These are phyloP conservation scores for Achlya hypogyna DNA, from an alignment of 352 stramenopile genomes.

Conservation along the genomic window DNA sequence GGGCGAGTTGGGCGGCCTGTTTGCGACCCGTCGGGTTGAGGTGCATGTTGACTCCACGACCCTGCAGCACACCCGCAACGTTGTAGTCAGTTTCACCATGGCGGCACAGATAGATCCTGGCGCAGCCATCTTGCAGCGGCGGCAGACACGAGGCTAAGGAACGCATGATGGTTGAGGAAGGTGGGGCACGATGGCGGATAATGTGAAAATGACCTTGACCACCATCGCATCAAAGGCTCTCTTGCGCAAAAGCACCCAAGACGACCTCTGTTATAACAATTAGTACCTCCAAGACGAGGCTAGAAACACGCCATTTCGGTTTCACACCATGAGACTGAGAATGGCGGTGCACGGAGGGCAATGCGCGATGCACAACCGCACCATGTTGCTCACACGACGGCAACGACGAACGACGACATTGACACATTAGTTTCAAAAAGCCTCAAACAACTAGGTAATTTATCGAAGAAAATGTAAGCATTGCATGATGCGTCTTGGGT, in stretches of 20 bases:
- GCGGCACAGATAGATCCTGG: constrained; percentile 63
- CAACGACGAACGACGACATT: too few species aligned
- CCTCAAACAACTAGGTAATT: too few species aligned
- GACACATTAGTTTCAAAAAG: too few species aligned
- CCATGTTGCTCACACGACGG: too few species aligned
- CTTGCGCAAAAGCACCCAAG: background rate
- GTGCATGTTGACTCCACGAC: constrained; percentile 61
- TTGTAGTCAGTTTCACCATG: constrained; percentile 79
- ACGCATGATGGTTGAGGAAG: constrained; percentile 7
- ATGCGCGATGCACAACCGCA: background rate
- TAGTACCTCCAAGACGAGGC: too few species aligned
- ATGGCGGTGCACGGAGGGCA: background rate
- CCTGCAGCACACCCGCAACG: constrained; percentile 58
- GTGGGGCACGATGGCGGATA: background rate
- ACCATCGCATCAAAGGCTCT: background rate
- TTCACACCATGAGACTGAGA: too few species aligned
- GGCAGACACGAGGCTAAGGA: constrained; percentile 33
- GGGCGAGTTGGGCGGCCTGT: constrained; percentile 50
- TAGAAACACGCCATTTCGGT: background rate
- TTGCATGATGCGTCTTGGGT: too few species aligned
- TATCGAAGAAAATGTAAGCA: too few species aligned
- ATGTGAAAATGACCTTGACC: background rate
- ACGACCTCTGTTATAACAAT: too few species aligned
- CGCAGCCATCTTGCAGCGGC: constrained; percentile 36
- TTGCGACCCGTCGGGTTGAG: constrained; percentile 49